Evolutionary conservation across 148 eudicot species (phyloP).

Genomic region (Diospyros kaki): DNA sequence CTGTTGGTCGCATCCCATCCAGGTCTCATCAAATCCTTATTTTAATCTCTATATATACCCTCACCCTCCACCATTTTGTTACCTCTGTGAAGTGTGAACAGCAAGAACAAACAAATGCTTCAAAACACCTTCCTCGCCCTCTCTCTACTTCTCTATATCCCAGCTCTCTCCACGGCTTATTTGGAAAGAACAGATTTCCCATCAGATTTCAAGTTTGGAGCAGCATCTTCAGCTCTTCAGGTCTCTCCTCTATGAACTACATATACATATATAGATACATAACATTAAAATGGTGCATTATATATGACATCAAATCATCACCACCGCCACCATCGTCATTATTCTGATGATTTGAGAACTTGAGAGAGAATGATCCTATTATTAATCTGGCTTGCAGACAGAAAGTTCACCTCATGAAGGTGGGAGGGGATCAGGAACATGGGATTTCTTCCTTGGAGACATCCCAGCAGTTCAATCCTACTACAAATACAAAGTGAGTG

Average conservation of each 20-base stretch:
- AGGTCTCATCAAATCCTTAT: not conserved
- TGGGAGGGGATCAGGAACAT: not conserved
- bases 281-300: too few species aligned
- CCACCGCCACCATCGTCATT: too few species aligned
- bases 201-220: constrained; percentile 1
- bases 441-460: not conserved
- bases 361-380: too few species aligned
- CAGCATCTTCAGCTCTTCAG: not conserved
- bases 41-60: not conserved
- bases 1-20: not conserved
- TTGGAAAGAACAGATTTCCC: not conserved
- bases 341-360: too few species aligned
- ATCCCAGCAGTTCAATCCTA: not conserved
- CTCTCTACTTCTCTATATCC: not conserved
- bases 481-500: constrained; percentile 1
- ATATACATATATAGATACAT: too few species aligned
- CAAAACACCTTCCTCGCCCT: not conserved
- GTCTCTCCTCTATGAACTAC: not conserved
- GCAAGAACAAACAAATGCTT: not conserved
- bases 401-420: not conserved
- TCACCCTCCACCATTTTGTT: too few species aligned
- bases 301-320: too few species aligned
- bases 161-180: not conserved
- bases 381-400: not conserved
- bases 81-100: too few species aligned